These are phyloP conservation scores for Aristolochia contorta DNA, from an alignment of 164 flowering plant species.

Conservation along the genomic window DNA sequence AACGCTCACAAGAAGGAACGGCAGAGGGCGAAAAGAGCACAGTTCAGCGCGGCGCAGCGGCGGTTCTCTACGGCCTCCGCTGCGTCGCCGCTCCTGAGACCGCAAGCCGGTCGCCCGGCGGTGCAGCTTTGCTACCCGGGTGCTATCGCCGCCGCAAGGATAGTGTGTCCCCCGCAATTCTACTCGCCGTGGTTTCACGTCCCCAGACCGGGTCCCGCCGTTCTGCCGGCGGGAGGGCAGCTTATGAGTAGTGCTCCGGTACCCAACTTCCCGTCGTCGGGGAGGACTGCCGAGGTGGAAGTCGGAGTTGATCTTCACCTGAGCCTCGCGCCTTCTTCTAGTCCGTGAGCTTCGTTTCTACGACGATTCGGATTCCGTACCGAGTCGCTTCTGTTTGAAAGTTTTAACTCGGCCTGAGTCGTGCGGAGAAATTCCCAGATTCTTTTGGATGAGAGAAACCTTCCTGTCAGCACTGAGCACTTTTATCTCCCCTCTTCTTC, in stretches of 20 bases:
- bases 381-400: too few relatives aligned
- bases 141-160: constrained; percentile 9
- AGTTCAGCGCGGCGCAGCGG: constrained; percentile 38
- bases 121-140: constrained; percentile 5
- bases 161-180: too few relatives aligned
- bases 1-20: constrained; percentile 86
- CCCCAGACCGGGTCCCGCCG: constrained; percentile 10
- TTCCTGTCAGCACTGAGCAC: not conserved
- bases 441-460: too few relatives aligned
- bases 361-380: too few relatives aligned
- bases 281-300: constrained; percentile 12
- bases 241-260: not conserved
- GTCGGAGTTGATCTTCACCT: constrained; percentile 37
- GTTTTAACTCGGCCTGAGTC: too few relatives aligned
- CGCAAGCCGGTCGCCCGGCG: constrained; percentile 17
- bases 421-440: too few relatives aligned
- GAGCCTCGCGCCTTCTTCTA: constrained; percentile 22
- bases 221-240: not conserved
- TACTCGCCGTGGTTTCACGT: constrained; percentile 13
- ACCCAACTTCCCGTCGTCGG: constrained; percentile 1
- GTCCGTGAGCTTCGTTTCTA: constrained; percentile 1
- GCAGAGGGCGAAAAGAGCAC: constrained; percentile 62
- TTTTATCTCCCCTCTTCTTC: not conserved
- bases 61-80: constrained; percentile 30
- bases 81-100: constrained; percentile 12